Percentiles rank a stretch among this genome's conserved stretches.
Evolutionary conservation across 768 basidiomycete genomes (phyloP).

Genomic region (Lactarius hatsudake): DNA sequence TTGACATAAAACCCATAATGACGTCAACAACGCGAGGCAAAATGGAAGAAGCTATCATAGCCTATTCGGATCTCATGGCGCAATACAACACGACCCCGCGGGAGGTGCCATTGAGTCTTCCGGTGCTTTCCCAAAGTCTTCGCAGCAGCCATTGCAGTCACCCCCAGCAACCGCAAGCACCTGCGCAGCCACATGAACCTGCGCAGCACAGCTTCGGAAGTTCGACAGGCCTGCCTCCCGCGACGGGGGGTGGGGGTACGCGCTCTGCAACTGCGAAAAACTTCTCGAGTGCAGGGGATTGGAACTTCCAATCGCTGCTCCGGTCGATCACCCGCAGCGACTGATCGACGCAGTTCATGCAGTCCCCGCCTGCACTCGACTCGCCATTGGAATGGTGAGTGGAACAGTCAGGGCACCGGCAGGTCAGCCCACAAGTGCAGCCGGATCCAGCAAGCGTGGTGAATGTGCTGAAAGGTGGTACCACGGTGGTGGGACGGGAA

Average conservation of each 20-base stretch:
- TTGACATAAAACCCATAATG: not conserved
- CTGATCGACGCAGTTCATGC: constrained; percentile 25
- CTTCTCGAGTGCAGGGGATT: constrained; percentile 18
- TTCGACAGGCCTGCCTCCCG: constrained; percentile 24
- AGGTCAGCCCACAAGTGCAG: constrained; percentile 29
- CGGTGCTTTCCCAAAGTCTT: not conserved
- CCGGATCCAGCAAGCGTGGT: constrained; percentile 27
- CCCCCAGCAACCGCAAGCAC: constrained; percentile 25
- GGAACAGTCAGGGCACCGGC: constrained; percentile 25
- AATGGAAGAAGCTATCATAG: not conserved
- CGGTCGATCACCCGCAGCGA: constrained; percentile 20
- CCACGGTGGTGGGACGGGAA: constrained; percentile 16
- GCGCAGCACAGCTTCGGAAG: constrained; percentile 28
- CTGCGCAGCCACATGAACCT: constrained; percentile 24
- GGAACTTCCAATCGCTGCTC: constrained; percentile 1
- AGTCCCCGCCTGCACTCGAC: not conserved
- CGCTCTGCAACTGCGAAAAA: constrained; percentile 25
- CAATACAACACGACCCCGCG: not conserved
- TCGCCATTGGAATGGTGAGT: constrained; percentile 9
- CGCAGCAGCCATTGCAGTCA: constrained; percentile 25
- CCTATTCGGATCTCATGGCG: not conserved
- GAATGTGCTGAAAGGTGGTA: constrained; percentile 29
- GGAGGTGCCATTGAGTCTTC: not conserved
- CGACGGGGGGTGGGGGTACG: constrained; percentile 22
- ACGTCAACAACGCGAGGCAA: not conserved